These are phyloP conservation scores for Syzygium oleosum DNA, from an alignment of 345 rosid species.

Conservation along the genomic window DNA sequence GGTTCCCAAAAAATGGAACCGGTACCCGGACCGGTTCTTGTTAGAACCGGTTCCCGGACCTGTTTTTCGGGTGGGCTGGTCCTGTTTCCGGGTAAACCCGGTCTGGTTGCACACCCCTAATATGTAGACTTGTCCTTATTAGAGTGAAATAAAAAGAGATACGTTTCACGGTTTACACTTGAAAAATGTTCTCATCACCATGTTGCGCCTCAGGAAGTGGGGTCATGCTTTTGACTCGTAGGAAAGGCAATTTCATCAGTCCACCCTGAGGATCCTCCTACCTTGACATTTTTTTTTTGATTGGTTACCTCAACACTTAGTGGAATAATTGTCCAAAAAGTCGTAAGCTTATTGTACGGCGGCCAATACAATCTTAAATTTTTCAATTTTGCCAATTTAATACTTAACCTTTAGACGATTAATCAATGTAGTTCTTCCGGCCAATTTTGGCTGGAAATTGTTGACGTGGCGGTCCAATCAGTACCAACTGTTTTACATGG, in stretches of 20 bases:
- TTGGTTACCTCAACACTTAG: not conserved
- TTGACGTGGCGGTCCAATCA: not conserved
- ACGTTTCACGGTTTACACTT: not conserved
- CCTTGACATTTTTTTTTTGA: not conserved
- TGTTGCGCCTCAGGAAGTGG: not conserved
- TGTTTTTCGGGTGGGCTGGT: no score
- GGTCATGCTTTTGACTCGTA: not conserved
- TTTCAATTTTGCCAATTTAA: not conserved
- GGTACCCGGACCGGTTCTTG: no score
- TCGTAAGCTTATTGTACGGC: not conserved
- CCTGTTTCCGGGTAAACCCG: no score
- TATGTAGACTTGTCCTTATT: not conserved
- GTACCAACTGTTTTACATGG: rapidly evolving
- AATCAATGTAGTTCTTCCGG: rapidly evolving
- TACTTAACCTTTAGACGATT: rapidly evolving
- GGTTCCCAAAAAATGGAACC: no score
- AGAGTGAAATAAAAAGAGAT: not conserved
- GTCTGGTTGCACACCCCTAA: no score
- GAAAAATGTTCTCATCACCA: not conserved
- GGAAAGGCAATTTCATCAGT: not conserved
- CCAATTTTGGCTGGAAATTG: not conserved
- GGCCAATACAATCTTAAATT: rapidly evolving
- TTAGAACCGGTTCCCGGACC: no score
- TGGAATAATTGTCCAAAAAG: not conserved
- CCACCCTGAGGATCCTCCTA: not conserved